Conservation (phyloP, 257 asterid species). For the Scutellaria galericulata region DNA sequence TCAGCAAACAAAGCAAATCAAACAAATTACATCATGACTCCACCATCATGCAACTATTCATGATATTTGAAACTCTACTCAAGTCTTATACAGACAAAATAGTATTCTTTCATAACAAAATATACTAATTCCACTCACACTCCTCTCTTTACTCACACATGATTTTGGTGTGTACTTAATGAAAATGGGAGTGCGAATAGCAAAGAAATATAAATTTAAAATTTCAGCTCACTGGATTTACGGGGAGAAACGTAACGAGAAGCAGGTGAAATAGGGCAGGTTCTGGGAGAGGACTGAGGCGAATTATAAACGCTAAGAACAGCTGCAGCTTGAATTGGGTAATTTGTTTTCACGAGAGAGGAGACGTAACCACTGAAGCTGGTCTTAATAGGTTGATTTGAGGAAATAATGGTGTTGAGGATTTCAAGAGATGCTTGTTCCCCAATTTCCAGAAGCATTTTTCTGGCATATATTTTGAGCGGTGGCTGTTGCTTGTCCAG, state of each 20-base stretch:
- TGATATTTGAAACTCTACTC: too few relatives aligned
- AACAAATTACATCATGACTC: background rate
- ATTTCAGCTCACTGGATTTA: background rate
- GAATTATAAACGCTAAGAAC: background rate
- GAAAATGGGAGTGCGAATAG: background rate
- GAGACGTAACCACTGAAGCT: conserved; percentile 21
- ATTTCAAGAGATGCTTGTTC: conserved; percentile 16
- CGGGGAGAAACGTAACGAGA: conserved; percentile 10
- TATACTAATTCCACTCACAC: too few relatives aligned
- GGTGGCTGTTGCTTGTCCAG: conserved; percentile 14
- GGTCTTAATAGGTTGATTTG: background rate
- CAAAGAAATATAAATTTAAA: background rate
- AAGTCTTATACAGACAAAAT: background rate
- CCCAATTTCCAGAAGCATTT: conserved; percentile 22
- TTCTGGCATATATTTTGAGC: background rate
- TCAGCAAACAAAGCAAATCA: background rate
- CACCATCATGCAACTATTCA: background rate
- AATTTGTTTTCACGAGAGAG: background rate
- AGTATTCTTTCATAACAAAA: too few relatives aligned
- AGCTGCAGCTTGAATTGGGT: conserved; percentile 3
- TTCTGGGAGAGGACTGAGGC: background rate
- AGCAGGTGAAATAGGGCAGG: background rate
- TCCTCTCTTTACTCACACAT: too few relatives aligned
- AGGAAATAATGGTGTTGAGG: background rate
- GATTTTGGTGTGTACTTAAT: too few relatives aligned